Conservation (phyloP, 1,139 yeast species). For the Magnusiomyces tetraspermus region DNA sequence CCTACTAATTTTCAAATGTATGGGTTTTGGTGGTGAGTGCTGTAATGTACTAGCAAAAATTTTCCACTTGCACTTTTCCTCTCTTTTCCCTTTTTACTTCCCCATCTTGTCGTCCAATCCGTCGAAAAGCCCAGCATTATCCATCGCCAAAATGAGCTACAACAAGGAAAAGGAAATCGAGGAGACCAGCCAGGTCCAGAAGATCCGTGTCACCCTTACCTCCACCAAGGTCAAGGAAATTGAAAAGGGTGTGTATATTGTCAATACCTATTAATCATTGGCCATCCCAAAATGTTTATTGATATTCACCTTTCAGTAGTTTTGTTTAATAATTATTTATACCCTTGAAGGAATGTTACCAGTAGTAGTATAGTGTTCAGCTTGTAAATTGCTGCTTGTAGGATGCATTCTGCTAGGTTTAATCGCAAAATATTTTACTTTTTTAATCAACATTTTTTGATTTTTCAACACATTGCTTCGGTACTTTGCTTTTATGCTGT, state of each 20-base stretch:
- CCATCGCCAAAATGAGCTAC: conserved; percentile 5
- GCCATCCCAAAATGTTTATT: not conserved
- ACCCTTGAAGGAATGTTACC: not conserved
- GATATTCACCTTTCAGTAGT: not conserved
- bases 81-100: conserved; percentile 10
- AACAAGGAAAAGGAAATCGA: conserved; percentile 59
- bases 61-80: conserved; percentile 4
- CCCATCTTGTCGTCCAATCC: conserved; percentile 7
- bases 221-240: conserved; percentile 98
- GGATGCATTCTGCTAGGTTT: too few species aligned
- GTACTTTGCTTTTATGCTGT: too few species aligned
- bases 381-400: not conserved
- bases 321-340: not conserved
- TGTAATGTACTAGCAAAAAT: not conserved
- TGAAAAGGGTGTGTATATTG: conserved; percentile 52
- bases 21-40: not conserved
- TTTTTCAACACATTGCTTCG: too few species aligned
- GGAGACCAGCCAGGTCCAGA: conserved; percentile 79
- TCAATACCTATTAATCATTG: not conserved
- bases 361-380: not conserved
- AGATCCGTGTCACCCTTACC: conserved; percentile 98
- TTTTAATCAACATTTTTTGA: too few species aligned
- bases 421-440: too few species aligned
- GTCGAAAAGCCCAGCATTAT: conserved; percentile 1
- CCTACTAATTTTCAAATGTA: not conserved